Base-by-base conservation (phyloP, 257 asterid genomes). In the Paraleonurus japonicus region DNA sequence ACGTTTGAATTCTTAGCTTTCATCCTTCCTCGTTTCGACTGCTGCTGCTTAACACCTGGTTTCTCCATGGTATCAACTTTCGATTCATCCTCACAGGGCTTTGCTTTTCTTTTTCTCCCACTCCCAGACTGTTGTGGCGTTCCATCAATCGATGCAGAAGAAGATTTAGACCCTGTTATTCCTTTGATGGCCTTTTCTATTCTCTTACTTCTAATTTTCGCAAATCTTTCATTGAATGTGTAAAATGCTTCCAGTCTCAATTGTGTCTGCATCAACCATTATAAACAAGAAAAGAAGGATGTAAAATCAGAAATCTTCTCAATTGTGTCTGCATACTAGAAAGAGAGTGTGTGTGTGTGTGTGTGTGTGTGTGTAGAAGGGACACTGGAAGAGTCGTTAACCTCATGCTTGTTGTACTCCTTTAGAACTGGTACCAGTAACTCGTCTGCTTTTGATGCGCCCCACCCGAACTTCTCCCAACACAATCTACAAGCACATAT, bases 161-260 rank as follows among this genome's bases (percentile, higher is more conserved):
- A 86, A 35, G 92, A 86, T 80, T 82, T 83, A 64, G 73, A 72
- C 71, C 87, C 86, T 19, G 87, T 70, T 74, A 94, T 92, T 67
- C 88, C 90, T 81, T 88, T 92, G 78, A 94, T 85, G 20, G 99
- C 97, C 62, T 88, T 91, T 64, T 83, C 89, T 65, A 94, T 87
- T 86, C 99, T 89, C 85, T 85, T 89, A 26, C 99, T 94, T 50
- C 96, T 88, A 62, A 94, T 91, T 80, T 94, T 94, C 0, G 99
- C 99, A 89, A 94, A 94, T 76, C 86, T 85, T 75, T 94, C 99
- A 39, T 89, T 91, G 88, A 94, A 94, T 47, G 96, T 83, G 81
- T 94, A 94, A 83, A 91, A 94, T 62, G 98, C 96, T 83, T 94
- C 99, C 89, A 94, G 22, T 67, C 99, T 89, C 88, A 94, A 79